These are phyloP conservation scores for Balakata baccata DNA, from an alignment of 345 rosid species.

Conservation along the genomic window DNA sequence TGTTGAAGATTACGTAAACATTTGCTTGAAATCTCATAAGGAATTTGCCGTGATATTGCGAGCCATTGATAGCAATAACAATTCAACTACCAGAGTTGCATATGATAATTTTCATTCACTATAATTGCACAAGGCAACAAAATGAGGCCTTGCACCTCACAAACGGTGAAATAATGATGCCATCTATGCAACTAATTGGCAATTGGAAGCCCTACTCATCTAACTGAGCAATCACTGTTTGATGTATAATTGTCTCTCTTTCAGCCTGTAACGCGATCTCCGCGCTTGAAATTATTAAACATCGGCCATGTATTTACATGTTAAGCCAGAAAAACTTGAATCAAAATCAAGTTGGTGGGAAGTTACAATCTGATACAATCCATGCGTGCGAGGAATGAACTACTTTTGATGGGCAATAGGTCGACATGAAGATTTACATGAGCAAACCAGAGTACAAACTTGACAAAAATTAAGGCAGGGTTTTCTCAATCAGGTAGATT, in stretches of 20 bases:
- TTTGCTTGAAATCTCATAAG: too few species aligned
- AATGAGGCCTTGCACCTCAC: background rate
- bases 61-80: too few species aligned
- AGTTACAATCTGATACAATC: background rate
- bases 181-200: background rate
- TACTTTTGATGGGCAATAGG: background rate
- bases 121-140: background rate
- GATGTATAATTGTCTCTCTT: too few species aligned
- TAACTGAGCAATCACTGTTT: background rate
- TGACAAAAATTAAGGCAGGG: constrained; percentile 19
- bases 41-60: too few species aligned
- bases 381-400: background rate
- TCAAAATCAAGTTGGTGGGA: background rate
- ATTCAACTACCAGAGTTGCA: too few species aligned
- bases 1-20: too few species aligned
- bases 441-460: constrained; percentile 18
- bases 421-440: background rate
- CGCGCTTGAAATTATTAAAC: background rate
- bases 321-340: background rate
- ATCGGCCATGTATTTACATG: background rate
- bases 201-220: background rate
- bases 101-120: too few species aligned
- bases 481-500: background rate
- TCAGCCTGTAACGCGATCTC: background rate
- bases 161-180: background rate